phyloP scores from a whole-genome alignment of 768 basidiomycete genomes.

The Tulasnella sp. region DNA sequence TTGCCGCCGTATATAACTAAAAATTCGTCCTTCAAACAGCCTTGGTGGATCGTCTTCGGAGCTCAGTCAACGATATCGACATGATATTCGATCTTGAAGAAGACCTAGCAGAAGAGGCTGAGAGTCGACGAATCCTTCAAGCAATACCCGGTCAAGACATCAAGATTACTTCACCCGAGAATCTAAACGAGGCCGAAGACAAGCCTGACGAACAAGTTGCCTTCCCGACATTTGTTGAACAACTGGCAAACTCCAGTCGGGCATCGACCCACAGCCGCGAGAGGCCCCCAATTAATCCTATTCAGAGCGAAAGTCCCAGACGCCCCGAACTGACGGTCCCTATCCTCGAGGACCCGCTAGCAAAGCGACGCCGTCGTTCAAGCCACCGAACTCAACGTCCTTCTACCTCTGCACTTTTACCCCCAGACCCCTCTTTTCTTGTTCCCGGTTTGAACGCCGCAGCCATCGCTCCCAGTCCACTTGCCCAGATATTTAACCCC shows the following conservation, averaged over 20 bases:
- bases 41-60: constrained; percentile 73
- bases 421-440: constrained; percentile 30
- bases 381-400: constrained; percentile 21
- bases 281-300: constrained; percentile 24
- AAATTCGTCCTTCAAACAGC: constrained; percentile 43
- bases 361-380: constrained; percentile 9
- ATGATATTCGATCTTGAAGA: constrained; percentile 80
- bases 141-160: neutral
- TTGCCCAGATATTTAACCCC: constrained; percentile 72
- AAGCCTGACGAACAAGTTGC: constrained; percentile 37
- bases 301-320: constrained; percentile 33
- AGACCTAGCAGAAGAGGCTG: constrained; percentile 40
- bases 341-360: neutral
- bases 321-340: constrained; percentile 7
- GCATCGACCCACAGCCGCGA: constrained; percentile 47
- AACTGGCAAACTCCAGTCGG: constrained; percentile 32
- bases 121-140: constrained; percentile 20
- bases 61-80: constrained; percentile 68
- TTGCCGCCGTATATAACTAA: neutral
- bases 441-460: constrained; percentile 40
- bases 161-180: neutral
- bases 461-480: constrained; percentile 49
- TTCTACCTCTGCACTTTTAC: constrained; percentile 26
- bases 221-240: constrained; percentile 36
- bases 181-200: constrained; percentile 12